Evolutionary conservation across 2,329 filamentous ascomycete genomes (phyloP), one percentile per base, ranked within the genome.

Genomic region (Phyllosticta citribraziliensis): DNA sequence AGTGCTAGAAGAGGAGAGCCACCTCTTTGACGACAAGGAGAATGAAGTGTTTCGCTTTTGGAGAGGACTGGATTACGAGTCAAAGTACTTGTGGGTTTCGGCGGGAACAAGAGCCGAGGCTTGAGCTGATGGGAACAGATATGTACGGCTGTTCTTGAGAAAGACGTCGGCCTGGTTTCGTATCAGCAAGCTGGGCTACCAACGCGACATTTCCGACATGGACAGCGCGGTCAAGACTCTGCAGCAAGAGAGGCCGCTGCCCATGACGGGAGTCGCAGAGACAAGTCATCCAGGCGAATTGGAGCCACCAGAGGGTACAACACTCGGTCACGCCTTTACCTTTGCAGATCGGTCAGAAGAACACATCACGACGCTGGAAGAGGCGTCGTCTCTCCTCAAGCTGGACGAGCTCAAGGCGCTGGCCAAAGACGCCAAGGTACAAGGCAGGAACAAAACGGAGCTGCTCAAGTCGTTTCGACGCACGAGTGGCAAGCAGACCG

Each of bases 91-190:
- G 84, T 97, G 80, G 69, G 87, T 74, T 14, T 50, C 22, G 20
- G n/a, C 52, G 5, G 27, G 6, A 47, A 14, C 24, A 14, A 55
- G 19, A 52, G 10, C 14, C 3, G 2, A 6, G 50, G 12, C 19
- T 5, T 50, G 55, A 12, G 52, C 57, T 64, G 56, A 63, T 60
- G 25, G 10, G n/a, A 4, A 47, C 53, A 93, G 89, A 70, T 96
- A 97, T 74, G 92, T 97, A 14, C 86, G 94, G 22, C 78, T 99
- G 1, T 99, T 99, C 70, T 79, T 99, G 2, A 86, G 94, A 55
- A 99, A 99, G 73, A 91, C 90, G 1, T 88, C 89, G 22, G 86
- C 86, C 1, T 99, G 94, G 94, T 91, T 97, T 77, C 86, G 94
- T 10, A 82, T 91, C 64, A 84, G 82, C 67, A 84, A 85, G 22